Base-by-base conservation (phyloP, 768 basidiomycete genomes). In the Suillus spraguei region DNA sequence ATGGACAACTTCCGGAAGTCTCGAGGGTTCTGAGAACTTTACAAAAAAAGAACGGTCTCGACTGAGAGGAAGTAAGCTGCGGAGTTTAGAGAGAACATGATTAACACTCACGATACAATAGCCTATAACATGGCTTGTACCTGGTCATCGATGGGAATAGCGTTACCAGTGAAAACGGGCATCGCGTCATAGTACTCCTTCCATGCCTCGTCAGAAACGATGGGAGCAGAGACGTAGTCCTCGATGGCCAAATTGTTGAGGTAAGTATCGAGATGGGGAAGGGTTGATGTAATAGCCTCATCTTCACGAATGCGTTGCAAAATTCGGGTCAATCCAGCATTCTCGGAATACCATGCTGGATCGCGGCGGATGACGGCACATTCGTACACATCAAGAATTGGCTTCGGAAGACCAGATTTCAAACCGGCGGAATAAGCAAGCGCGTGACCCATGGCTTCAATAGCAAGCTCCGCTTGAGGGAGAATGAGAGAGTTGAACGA, bases 381-480 rank as follows among this genome's bases (percentile, higher is more conserved):
- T 68, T 83, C 85, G 69, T 85, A 89, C 9, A 88, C 70, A 61
- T 87, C 84, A 38, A 88, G 74, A 35, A 89, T 77, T 20, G 79
- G 77, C 66, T 77, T 73, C 3, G 82, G 81, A 35, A 87, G 68
- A 4, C 76, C 78, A 14, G 77, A 75, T 39, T 75, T 74, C 50
- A 81, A 63, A 20, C 81, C 87, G 20, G 83, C 83, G 7, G 85
- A 82, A 69, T 87, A 87, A 3, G 87, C 85, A 47, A 86, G 76
- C 17, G 86, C 83, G 68, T 88, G 85, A 4, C 88, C 87, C 47
- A 89, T 83, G n/a, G 87, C 83, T 74, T 86, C 83, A 60, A 89
- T 71, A 7, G 83, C 78, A 14, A 64, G 63, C 59, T 84, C 81
- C 11, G 85, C 82, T 69, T 84, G 83, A 6, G 86, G 87, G 60